Percentiles rank a stretch among this genome's conserved stretches.
phyloP scores from a whole-genome alignment of 495 filamentous ascomycete genomes.

The Penicillium pancosmium region DNA sequence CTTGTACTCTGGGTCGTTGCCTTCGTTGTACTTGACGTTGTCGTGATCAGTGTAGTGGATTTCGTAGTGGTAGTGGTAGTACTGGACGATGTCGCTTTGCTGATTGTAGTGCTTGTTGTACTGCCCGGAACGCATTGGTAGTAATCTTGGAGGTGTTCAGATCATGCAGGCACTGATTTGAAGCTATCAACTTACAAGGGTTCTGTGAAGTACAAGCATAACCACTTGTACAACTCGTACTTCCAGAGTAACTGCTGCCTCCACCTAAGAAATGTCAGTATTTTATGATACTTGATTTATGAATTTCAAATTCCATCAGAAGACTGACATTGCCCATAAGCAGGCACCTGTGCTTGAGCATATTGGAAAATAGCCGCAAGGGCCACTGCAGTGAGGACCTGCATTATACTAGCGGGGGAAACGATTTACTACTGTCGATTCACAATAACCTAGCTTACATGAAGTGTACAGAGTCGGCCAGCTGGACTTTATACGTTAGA shows the following conservation, averaged over 20 bases:
- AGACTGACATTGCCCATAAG: slow-evolving; percentile 21
- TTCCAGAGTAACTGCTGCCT: slow-evolving; percentile 19
- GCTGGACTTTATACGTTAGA: background rate
- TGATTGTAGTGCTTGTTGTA: slow-evolving; percentile 9
- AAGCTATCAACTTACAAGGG: slow-evolving; percentile 7
- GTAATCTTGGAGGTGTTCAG: slow-evolving; percentile 7
- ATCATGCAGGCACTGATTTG: background rate
- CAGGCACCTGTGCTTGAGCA: slow-evolving; percentile 19
- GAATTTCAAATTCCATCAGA: background rate
- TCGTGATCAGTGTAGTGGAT: slow-evolving; percentile 2
- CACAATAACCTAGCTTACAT: background rate
- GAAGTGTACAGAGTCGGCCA: too few species aligned
- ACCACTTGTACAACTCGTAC: slow-evolving; percentile 17
- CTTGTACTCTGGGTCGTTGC: slow-evolving; percentile 12
- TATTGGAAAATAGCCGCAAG: slow-evolving; percentile 14
- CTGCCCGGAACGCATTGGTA: slow-evolving; percentile 24
- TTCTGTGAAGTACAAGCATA: slow-evolving; percentile 25
- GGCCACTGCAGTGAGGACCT: slow-evolving; percentile 8
- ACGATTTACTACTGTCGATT: background rate
- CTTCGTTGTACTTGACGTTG: slow-evolving; percentile 14
- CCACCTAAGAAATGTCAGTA: slow-evolving; percentile 10
- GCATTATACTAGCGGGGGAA: slow-evolving; percentile 5
- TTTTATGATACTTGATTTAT: background rate
- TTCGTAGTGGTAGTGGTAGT: slow-evolving; percentile 8
- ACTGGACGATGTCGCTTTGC: background rate